phyloP scores from a whole-genome alignment of 208 protist genomes.

The Trypanosoma brucei region DNA sequence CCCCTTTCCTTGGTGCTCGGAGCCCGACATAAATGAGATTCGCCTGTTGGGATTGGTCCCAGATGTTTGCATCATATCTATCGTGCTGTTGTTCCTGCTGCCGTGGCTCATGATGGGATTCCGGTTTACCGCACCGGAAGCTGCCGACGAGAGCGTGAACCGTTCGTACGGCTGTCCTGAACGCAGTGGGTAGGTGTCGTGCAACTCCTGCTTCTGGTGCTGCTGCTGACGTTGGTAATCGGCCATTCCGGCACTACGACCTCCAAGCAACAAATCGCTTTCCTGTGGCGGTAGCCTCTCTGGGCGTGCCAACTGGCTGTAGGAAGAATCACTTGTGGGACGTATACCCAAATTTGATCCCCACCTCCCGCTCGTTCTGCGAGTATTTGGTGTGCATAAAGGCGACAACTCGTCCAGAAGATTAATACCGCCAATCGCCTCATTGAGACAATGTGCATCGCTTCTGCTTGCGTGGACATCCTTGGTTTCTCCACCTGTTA shows the following conservation, averaged over 20 bases:
- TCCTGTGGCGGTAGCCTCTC: constrained; percentile 8
- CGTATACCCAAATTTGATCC: not conserved
- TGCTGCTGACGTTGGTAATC: not conserved
- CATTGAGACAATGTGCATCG: not conserved
- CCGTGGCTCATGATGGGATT: not conserved
- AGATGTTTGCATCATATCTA: not conserved
- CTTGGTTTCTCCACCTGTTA: not conserved
- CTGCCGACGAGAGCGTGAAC: not conserved
- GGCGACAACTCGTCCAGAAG: constrained; percentile 12
- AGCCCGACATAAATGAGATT: not conserved
- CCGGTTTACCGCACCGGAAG: not conserved
- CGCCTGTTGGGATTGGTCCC: not conserved
- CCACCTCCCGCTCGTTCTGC: not conserved
- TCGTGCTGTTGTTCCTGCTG: not conserved
- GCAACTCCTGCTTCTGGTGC: not conserved
- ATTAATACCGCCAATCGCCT: constrained; percentile 10
- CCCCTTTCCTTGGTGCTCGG: not conserved
- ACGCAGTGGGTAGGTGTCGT: not conserved
- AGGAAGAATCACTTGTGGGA: constrained; percentile 4
- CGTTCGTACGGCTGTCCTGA: not conserved
- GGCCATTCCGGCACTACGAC: not conserved
- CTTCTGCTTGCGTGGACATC: not conserved
- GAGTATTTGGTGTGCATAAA: constrained; percentile 5
- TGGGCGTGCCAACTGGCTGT: not conserved
- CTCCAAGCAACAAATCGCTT: not conserved